A percentile compares a stretch with the other conserved stretches of the same genome.
These are phyloP conservation scores for Pholiota microspora DNA, from an alignment of 768 basidiomycete genomes.

Conservation along the genomic window DNA sequence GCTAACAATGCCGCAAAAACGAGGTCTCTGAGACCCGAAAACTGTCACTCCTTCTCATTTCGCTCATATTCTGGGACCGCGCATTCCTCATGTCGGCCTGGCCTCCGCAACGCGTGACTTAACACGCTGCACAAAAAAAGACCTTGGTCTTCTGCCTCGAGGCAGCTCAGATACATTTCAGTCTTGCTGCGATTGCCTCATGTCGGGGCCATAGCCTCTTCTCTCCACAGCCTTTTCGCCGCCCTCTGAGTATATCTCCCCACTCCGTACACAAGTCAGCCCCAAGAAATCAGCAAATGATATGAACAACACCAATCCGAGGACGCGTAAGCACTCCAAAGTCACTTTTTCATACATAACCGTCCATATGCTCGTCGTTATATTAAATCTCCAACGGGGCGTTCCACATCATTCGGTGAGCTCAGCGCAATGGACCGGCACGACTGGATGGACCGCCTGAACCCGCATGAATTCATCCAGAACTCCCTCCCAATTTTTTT, in stretches of 20 bases:
- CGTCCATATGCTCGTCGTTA: background rate
- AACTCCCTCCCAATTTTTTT: background rate
- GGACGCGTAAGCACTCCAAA: background rate
- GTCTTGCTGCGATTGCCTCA: constrained; percentile 11
- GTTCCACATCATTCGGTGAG: background rate
- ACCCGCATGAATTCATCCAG: background rate
- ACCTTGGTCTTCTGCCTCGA: constrained; percentile 25
- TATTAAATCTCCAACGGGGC: background rate
- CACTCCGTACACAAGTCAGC: background rate
- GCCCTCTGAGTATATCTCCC: constrained; percentile 6
- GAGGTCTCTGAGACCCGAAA: constrained; percentile 6
- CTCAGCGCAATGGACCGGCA: background rate
- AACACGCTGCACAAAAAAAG: constrained; percentile 22
- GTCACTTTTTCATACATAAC: background rate
- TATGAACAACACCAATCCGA: background rate
- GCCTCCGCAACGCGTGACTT: constrained; percentile 17
- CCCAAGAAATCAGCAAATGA: background rate
- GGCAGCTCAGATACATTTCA: constrained; percentile 18
- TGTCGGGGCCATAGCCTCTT: constrained; percentile 18
- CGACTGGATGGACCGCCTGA: background rate
- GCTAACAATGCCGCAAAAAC: background rate
- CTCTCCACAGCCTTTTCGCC: constrained; percentile 19
- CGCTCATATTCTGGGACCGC: constrained; percentile 14
- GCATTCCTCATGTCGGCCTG: constrained; percentile 22
- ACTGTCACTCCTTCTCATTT: constrained; percentile 4